Base-by-base conservation (phyloP, 345 rosid genomes). In the Anacardium occidentale region DNA sequence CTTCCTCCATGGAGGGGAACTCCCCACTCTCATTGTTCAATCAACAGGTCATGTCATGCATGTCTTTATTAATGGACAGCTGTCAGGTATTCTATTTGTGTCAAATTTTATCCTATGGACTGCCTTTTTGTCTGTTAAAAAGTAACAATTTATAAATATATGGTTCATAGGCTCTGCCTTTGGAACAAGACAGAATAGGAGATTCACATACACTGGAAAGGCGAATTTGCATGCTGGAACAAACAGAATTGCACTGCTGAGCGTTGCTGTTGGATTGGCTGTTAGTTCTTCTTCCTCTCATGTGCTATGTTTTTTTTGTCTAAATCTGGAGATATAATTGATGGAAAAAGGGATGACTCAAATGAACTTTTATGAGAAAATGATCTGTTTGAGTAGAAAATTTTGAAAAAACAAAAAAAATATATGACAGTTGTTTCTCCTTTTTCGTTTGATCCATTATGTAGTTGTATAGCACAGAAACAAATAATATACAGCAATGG, bases 21-120 rank as follows among this genome's bases (percentile, higher is more conserved):
- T 87, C 57, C 99, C 99, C 32, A 91, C 93, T 77, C 96, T 95
- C 74, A 83, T 88, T 67, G 79, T 90, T 78, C 93, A 88, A 75
- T 96, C 99, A 60, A 82, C 90, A 26, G 97, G 98, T 64, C 97
- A 96, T 82, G 97, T 97, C 10, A 86, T 96, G 76, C 98, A 96
- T 78, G 66, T 96, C 73, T 96, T 91, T 74, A 80, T 91, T 58
- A 96, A 93, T 45, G 99, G 97, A 73, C 82, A 86, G 70, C 93
- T 91, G 74, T 91, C 99, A 40, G 99, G 99, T 93, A 84, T 26
- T 50, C 21, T 18, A 61, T 51, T 69, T 67, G 51, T 60, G 21
- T 44, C 52, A 32, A 54, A 29, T 29, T 29, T 29, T 29, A 29
- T 29, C 32, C 32, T 58, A 34, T 29, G 24, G 14, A n/a, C 71